phyloP scores from a whole-genome alignment of 352 stramenopile genomes.

The Phytophthora idaei region DNA sequence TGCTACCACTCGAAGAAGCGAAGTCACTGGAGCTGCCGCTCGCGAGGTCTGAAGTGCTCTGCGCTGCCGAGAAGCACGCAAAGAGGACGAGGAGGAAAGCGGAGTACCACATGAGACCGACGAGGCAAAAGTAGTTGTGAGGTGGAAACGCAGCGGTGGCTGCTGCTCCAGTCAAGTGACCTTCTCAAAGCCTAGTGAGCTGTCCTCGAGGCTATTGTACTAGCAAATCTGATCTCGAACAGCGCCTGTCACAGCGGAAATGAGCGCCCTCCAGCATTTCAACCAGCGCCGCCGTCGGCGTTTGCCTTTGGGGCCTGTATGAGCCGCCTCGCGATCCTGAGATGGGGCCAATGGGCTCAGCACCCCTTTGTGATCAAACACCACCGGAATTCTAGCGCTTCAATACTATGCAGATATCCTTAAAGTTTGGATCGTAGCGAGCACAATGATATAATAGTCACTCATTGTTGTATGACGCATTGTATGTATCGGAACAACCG shows the following conservation, averaged over 20 bases:
- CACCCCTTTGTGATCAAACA: neutral
- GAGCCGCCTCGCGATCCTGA: slow-evolving; percentile 6
- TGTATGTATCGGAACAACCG: neutral
- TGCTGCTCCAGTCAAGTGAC: slow-evolving; percentile 1
- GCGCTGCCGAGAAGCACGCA: slow-evolving; percentile 15
- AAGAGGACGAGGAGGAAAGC: slow-evolving; percentile 22
- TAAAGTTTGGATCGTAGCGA: neutral
- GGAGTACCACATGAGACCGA: slow-evolving; percentile 26
- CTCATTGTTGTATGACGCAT: too few species aligned
- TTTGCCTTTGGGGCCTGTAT: slow-evolving; percentile 6
- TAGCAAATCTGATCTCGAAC: slow-evolving; percentile 8
- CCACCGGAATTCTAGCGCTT: neutral
- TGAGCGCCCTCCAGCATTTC: neutral
- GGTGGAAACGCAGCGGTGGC: neutral
- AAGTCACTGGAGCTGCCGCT: neutral
- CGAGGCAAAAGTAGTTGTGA: slow-evolving; percentile 22
- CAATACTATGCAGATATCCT: too few species aligned
- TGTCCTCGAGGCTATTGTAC: neutral
- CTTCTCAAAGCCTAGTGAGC: neutral
- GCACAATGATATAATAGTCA: too few species aligned
- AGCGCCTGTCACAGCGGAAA: slow-evolving; percentile 21
- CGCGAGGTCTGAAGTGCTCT: slow-evolving; percentile 2
- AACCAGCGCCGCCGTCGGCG: slow-evolving; percentile 2
- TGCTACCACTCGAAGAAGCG: slow-evolving; percentile 9
- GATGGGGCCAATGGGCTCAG: slow-evolving; percentile 6